Base-by-base conservation (phyloP, 257 asterid genomes). In the Nicotiana benthamiana region DNA sequence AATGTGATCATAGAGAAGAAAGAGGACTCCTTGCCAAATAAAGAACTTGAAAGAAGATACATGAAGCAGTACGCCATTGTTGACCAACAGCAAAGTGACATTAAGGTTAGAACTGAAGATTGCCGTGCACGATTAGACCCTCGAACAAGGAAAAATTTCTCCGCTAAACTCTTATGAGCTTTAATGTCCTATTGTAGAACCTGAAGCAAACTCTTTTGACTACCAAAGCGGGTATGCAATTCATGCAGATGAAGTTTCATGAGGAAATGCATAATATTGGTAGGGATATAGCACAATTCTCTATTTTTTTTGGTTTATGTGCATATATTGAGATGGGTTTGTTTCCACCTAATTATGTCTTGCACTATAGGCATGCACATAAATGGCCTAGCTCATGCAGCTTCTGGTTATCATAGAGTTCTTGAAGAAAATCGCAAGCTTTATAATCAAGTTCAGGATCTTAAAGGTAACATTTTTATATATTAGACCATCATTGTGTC, bases 401-500 rank as follows among this genome's bases (percentile, higher is more conserved):
- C 99, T 82, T 94, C 98, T 79, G 93, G 97, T 72, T 96, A 96
- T 83, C 99, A 90, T 84, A 90, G 91, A 88, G 98, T 94, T 86
- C 91, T 96, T 66, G 97, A 96, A 87, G 99, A 96, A 85, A 96
- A 96, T 56, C 90, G 97, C 86, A 96, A 91, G 88, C 97, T 96
- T 52, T 96, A 94, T 87, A 96, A 96, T 88, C 97, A 96, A 94
- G 99, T 96, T 82, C 99, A 96, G 84, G 99, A 96, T 86, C 93
- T 96, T 36, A 96, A 93, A 82, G 99, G 99, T 96, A 87, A 82
- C 57, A 26, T 53, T 9, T 72, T 62, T 51, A 63, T 26, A 51
- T 34, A 18, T 20, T 30, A 32, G 64, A 56, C 79, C 61, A 16
- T 51, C 62, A 8, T 9, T 24, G 43, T 74, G 10, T 51, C 79